These are phyloP conservation scores for Kluyveromyces sp. DNA, from an alignment of 1,139 yeast species.

Conservation along the genomic window DNA sequence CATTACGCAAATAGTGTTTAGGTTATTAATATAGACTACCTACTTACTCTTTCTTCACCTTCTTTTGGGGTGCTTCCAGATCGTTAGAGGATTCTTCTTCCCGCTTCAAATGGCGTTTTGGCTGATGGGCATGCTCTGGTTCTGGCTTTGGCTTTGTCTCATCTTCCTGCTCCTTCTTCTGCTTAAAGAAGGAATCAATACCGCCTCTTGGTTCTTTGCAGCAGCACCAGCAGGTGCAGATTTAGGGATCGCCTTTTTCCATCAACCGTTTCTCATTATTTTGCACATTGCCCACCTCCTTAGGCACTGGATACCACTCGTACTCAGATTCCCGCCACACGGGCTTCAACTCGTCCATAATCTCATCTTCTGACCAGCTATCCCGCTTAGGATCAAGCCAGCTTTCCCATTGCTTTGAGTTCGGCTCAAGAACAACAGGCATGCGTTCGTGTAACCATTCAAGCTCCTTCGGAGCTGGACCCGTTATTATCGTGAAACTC, in stretches of 20 bases:
- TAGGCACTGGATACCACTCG: slow-evolving; percentile 48
- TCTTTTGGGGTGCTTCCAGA: not conserved
- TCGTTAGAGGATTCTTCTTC: too few relatives aligned
- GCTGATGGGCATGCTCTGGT: too few relatives aligned
- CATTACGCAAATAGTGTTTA: slow-evolving; percentile 15
- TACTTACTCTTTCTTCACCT: not conserved
- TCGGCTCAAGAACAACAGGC: slow-evolving; percentile 64
- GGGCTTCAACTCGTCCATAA: slow-evolving; percentile 34
- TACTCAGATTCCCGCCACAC: slow-evolving; percentile 36
- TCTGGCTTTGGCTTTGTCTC: too few relatives aligned
- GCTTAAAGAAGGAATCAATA: slow-evolving; percentile 6
- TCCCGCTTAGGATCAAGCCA: slow-evolving; percentile 47
- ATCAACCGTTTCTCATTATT: slow-evolving; percentile 43
- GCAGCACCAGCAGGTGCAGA: too few relatives aligned
- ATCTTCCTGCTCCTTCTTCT: not conserved
- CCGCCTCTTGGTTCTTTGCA: slow-evolving; percentile 25
- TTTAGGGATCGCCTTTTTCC: slow-evolving; percentile 19
- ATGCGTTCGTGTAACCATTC: slow-evolving; percentile 70
- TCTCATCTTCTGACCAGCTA: slow-evolving; percentile 37
- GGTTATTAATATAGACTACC: not conserved
- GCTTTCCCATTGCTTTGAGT: slow-evolving; percentile 43
- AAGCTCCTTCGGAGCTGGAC: slow-evolving; percentile 52
- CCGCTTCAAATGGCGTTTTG: not conserved
- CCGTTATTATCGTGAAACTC: slow-evolving; percentile 68
- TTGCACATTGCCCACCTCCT: slow-evolving; percentile 57